Percentiles rank a stretch among this genome's conserved stretches.
Evolutionary conservation across 148 eudicot species (phyloP).

Genomic region (Dianthus caryophyllus): DNA sequence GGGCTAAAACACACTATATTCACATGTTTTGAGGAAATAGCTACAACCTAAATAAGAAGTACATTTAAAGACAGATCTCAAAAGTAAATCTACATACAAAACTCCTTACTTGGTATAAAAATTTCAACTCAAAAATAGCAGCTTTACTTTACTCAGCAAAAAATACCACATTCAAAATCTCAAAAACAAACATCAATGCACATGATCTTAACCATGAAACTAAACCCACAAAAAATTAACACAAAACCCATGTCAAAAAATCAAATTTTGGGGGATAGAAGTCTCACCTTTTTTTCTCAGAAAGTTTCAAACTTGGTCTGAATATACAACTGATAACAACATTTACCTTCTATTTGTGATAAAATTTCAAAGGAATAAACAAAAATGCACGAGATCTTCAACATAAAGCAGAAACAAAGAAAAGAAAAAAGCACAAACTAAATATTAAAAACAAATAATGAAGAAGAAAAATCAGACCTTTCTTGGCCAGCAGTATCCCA

Average conservation of each 20-base stretch:
- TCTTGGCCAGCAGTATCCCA: constrained; percentile 47
- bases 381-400: no score
- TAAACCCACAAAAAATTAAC: no score
- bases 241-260: not conserved
- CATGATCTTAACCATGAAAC: not conserved
- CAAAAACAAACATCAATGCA: not conserved
- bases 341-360: no score
- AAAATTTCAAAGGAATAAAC: no score
- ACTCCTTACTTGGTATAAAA: no score
- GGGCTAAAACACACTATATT: not conserved
- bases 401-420: not conserved
- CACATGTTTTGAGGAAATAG: not conserved
- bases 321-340: no score
- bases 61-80: not conserved
- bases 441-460: not conserved
- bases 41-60: not conserved
- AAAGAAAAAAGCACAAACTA: constrained; percentile 8
- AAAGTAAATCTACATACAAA: not conserved
- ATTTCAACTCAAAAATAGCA: not conserved
- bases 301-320: no score
- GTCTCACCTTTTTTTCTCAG: no score
- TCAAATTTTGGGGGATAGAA: no score
- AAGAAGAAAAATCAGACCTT: constrained; percentile 1
- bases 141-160: not conserved
- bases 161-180: not conserved